Percentiles rank a stretch among this genome's conserved stretches.
These are phyloP conservation scores for Exserohilum rostratum DNA, from an alignment of 2,329 filamentous ascomycete species.

Conservation along the genomic window DNA sequence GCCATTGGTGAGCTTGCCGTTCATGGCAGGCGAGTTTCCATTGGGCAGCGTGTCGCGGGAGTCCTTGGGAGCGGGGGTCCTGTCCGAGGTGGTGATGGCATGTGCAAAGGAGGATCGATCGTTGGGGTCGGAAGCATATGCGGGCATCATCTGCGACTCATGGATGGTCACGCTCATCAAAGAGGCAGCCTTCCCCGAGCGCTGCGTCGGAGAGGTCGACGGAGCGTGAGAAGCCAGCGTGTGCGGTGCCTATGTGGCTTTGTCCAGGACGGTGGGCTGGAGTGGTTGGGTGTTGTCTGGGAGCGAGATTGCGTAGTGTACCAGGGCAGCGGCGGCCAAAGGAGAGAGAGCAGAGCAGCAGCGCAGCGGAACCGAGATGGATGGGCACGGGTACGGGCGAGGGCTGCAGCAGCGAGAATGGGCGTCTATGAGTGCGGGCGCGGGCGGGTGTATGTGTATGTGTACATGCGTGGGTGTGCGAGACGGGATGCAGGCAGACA, in stretches of 20 bases:
- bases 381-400: not conserved
- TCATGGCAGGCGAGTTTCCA: constrained; percentile 37
- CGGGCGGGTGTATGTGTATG: too few species aligned
- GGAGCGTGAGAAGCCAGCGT: constrained; percentile 36
- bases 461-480: too few species aligned
- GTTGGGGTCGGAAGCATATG: constrained; percentile 55
- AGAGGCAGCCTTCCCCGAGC: constrained; percentile 34
- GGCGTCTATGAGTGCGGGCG: too few species aligned
- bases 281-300: constrained; percentile 14
- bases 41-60: constrained; percentile 34
- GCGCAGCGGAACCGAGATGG: not conserved
- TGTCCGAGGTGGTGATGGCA: constrained; percentile 44
- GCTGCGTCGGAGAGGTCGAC: constrained; percentile 34
- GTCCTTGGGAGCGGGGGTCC: constrained; percentile 26
- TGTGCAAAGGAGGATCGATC: constrained; percentile 35
- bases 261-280: too few species aligned
- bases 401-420: constrained; percentile 26
- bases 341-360: too few species aligned
- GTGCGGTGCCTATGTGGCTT: constrained; percentile 1
- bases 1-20: constrained; percentile 44
- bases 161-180: constrained; percentile 43
- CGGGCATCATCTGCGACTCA: constrained; percentile 56
- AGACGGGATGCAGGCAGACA: too few species aligned
- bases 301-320: constrained; percentile 13
- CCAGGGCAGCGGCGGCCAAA: not conserved